These are phyloP conservation scores for Ogataea hybrid DNA, from an alignment of 1,139 yeast species.

Conservation along the genomic window DNA sequence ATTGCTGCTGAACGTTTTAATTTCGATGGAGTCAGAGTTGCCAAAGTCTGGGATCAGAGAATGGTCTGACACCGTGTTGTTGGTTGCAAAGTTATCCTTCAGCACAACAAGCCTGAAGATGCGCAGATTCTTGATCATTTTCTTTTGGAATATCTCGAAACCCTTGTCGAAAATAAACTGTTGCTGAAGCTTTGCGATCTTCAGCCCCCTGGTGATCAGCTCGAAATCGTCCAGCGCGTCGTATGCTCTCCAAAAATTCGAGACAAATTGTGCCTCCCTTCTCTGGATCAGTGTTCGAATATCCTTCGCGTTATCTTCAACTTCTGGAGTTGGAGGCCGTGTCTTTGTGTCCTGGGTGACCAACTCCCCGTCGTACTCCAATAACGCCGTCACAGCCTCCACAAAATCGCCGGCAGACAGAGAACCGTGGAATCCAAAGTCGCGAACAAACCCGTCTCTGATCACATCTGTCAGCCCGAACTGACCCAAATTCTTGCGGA, in stretches of 20 bases:
- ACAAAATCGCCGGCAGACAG: slow-evolving; percentile 93
- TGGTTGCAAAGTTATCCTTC: slow-evolving; percentile 54
- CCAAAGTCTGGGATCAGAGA: slow-evolving; percentile 6
- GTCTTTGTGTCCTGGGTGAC: slow-evolving; percentile 11
- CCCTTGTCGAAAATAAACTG: slow-evolving; percentile 87
- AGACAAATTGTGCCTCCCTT: slow-evolving; percentile 74
- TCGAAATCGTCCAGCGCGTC: slow-evolving; percentile 75
- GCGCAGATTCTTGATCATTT: slow-evolving; percentile 72
- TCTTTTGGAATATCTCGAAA: slow-evolving; percentile 80
- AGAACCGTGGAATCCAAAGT: slow-evolving; percentile 84
- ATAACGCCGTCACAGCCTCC: slow-evolving; percentile 79
- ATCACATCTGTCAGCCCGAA: slow-evolving; percentile 84
- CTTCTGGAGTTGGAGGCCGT: slow-evolving; percentile 21
- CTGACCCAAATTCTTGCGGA: slow-evolving; percentile 65
- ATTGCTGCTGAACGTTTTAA: slow-evolving; percentile 39
- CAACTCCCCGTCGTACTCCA: slow-evolving; percentile 58
- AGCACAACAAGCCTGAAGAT: slow-evolving; percentile 84
- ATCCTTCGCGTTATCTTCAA: slow-evolving; percentile 28
- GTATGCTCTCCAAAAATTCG: slow-evolving; percentile 94
- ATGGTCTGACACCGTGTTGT: slow-evolving; percentile 22
- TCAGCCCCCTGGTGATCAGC: slow-evolving; percentile 65
- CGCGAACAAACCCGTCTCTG: slow-evolving; percentile 81
- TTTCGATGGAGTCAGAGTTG: slow-evolving; percentile 35
- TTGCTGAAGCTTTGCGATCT: slow-evolving; percentile 78
- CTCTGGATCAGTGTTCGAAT: slow-evolving; percentile 40